Base-by-base conservation (phyloP, 306 rosid genomes). In the Clitoria ternatea region DNA sequence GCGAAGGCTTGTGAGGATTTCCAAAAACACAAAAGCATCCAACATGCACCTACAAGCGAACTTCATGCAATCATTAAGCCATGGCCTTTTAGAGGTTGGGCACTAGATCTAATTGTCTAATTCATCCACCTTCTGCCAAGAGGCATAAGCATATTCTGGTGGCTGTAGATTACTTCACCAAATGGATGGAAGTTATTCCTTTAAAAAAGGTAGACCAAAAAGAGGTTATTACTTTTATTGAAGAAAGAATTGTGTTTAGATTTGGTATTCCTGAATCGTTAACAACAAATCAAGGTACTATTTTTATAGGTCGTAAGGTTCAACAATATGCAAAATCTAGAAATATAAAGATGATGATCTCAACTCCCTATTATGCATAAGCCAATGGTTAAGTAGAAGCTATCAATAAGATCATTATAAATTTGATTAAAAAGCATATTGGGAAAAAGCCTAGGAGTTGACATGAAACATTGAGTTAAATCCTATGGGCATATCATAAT, bases 1-100 rank as follows among this genome's bases (percentile, higher is more conserved):
- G 5, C 7, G 1, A 20, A 50, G 0, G 0, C 3, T 8, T 50
- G 57, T 50, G 6, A 55, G 14, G 2, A 55, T 1, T 55, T 20
- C 7, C 61, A 55, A 29, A 50, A 23, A 0, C 12, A 27, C 29
- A 5, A 5, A 0, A 1, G 0, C 0, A 13, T 27, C 0, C 40
- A 27, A 29, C 1, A 2, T 0, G 9, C 1, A 0, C 40, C 0
- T 0, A 5, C 40, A 1, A 1, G 5, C 2, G 5, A 55, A 0
- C 2, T 27, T 0, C 5, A n/a, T 29, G 2, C 12, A 0, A 55
- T 55, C 0, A 55, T 29, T 2, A 55, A 55, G 6, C 6, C 40
- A 2, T 55, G 40, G 22, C 62, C 20, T 5, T 55, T 29, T n/a
- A n/a, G 39, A 23, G 40, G 40, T 5, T 55, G 40, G 13, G 13